These are phyloP conservation scores for Hirschfeldia incana DNA, from an alignment of 345 rosid species.

Conservation along the genomic window DNA sequence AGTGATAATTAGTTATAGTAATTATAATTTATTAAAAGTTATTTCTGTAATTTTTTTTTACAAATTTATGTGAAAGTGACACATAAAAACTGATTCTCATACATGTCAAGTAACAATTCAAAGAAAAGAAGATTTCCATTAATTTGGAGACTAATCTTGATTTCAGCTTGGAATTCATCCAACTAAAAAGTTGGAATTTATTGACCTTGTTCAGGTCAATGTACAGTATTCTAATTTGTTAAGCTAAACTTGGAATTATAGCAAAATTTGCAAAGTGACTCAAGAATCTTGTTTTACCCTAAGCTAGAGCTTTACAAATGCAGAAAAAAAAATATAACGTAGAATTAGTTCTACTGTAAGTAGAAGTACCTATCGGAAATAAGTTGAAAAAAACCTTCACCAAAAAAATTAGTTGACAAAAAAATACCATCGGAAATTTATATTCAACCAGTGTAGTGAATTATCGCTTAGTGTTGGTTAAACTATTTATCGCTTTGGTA, in stretches of 20 bases:
- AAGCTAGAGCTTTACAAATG: not conserved
- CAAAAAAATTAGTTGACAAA: no score
- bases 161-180: not conserved
- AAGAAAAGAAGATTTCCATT: not conserved
- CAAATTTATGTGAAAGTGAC: no score
- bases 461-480: no score
- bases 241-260: not conserved
- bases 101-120: not conserved
- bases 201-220: not conserved
- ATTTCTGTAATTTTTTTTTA: no score
- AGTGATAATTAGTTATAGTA: no score
- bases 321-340: not conserved
- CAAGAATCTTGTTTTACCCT: not conserved
- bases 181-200: not conserved
- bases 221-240: not conserved
- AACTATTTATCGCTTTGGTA: no score
- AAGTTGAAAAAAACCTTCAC: no score
- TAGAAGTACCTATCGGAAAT: not conserved
- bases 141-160: not conserved
- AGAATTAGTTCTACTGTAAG: not conserved
- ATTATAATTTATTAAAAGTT: no score
- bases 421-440: not conserved
- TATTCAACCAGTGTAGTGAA: not conserved
- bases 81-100: no score
- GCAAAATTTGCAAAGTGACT: not conserved